These are phyloP conservation scores for Xylaria sp. DNA, from an alignment of 2,329 filamentous ascomycete species.

Conservation along the genomic window DNA sequence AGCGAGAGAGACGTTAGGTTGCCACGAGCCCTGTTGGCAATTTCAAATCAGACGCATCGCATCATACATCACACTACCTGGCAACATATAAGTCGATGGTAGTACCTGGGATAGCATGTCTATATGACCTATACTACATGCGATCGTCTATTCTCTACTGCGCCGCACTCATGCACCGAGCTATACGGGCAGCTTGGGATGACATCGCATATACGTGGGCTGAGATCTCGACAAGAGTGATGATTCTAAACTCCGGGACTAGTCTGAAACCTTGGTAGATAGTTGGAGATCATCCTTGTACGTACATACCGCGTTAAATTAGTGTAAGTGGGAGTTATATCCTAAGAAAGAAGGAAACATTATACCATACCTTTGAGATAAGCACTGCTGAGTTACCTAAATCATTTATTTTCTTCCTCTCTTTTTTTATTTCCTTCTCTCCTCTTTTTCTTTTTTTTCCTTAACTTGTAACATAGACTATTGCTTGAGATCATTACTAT, in stretches of 20 bases:
- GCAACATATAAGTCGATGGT: not conserved
- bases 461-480: too few relatives aligned
- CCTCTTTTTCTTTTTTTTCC: too few relatives aligned
- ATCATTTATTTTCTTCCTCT: too few relatives aligned
- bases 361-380: too few relatives aligned
- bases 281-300: not conserved
- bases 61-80: not conserved
- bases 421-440: too few relatives aligned
- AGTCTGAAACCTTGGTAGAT: too few relatives aligned
- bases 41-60: not conserved
- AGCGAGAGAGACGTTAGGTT: not conserved
- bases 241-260: not conserved
- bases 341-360: too few relatives aligned
- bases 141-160: not conserved
- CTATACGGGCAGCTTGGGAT: not conserved
- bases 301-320: too few relatives aligned
- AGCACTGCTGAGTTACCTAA: too few relatives aligned
- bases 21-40: not conserved
- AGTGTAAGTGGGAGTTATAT: too few relatives aligned
- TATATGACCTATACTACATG: not conserved
- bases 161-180: not conserved
- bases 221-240: too few relatives aligned
- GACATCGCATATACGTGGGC: not conserved
- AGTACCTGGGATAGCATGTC: not conserved
- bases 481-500: too few relatives aligned